Evolutionary conservation across 352 stramenopile genomes (phyloP).

Genomic region (Globisporangium abappressorium): DNA sequence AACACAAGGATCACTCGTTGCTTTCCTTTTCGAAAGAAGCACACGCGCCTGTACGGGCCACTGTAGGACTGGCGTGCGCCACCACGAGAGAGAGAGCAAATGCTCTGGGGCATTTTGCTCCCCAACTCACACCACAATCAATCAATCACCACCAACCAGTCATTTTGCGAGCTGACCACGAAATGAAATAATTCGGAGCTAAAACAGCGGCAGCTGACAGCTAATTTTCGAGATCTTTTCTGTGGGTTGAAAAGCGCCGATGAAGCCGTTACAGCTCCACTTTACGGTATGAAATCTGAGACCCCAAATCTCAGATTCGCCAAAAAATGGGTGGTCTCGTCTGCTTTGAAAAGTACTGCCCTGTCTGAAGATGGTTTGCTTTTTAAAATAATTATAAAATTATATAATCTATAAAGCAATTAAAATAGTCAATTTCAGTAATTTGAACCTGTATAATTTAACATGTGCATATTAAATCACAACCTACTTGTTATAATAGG

Average conservation of each 20-base stretch:
- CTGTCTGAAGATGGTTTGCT: neutral
- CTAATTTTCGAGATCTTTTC: neutral
- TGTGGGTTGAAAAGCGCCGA: neutral
- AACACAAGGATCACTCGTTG: neutral
- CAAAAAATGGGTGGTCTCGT: neutral
- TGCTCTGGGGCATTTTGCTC: neutral
- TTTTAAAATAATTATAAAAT: neutral
- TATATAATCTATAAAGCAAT: no score
- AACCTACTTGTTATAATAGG: neutral
- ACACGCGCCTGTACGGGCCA: neutral
- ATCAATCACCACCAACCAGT: neutral
- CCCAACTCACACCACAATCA: neutral
- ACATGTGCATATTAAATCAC: no score
- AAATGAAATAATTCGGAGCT: neutral
- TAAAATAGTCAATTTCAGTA: no score
- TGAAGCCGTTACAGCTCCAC: neutral
- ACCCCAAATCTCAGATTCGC: neutral
- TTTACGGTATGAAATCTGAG: neutral
- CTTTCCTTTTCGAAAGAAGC: neutral
- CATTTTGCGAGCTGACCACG: neutral
- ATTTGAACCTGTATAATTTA: no score
- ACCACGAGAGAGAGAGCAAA: neutral
- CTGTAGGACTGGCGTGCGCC: neutral
- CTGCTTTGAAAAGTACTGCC: neutral
- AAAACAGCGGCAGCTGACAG: neutral